These are phyloP conservation scores for Chalaropsis ovoidea DNA, from an alignment of 2,329 filamentous ascomycete species.

Conservation along the genomic window DNA sequence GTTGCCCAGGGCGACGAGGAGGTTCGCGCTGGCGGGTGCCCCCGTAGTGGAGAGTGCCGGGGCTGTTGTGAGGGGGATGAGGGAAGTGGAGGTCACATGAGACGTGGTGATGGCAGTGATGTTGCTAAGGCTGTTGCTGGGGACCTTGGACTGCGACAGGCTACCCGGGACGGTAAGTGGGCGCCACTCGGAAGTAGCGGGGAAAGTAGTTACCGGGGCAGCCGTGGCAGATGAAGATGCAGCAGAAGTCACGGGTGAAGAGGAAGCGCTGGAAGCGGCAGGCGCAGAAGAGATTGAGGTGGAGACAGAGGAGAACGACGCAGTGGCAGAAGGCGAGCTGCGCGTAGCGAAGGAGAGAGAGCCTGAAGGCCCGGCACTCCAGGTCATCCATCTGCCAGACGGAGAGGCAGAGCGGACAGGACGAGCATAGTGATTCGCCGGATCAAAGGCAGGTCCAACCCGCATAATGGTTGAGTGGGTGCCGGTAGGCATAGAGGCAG, in stretches of 20 bases:
- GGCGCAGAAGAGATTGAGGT: neutral
- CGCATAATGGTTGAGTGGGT: neutral
- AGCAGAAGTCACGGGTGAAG: neutral
- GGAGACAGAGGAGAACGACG: neutral
- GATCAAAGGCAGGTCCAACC: conserved; percentile 4
- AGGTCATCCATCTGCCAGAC: conserved; percentile 8
- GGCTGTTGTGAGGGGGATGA: neutral
- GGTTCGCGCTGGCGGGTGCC: neutral
- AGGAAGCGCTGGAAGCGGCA: neutral
- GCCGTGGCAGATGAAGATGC: neutral
- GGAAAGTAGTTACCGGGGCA: neutral
- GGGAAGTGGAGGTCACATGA: neutral
- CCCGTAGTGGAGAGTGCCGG: neutral
- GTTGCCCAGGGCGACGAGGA: neutral
- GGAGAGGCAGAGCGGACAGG: conserved; percentile 1
- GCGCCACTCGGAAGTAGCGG: conserved; percentile 6
- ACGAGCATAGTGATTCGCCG: neutral
- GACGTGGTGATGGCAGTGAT: neutral
- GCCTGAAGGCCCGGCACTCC: neutral
- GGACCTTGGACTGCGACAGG: conserved; percentile 4
- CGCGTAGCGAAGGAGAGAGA: neutral
- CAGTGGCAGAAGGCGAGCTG: conserved; percentile 4
- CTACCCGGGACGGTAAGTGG: neutral
- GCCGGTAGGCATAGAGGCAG: neutral
- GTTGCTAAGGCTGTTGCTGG: neutral